Conservation (phyloP, 352 stramenopile genomes). For the Pythium phragmiticola region DNA sequence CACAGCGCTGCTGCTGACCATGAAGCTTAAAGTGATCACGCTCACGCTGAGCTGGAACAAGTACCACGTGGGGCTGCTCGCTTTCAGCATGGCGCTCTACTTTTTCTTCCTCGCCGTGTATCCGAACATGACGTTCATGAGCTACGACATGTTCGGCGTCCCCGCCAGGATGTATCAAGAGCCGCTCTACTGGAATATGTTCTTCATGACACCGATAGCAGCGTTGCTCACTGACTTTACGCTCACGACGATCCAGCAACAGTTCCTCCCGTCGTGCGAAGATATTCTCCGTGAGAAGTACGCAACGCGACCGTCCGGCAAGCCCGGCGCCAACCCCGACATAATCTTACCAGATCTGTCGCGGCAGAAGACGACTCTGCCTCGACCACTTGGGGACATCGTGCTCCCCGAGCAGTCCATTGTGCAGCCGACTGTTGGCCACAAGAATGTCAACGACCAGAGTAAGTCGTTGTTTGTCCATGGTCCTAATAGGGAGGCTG, state of each 20-base stretch:
- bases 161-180: conserved; percentile 38
- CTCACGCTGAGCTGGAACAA: conserved; percentile 66
- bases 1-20: conserved; percentile 55
- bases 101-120: conserved; percentile 69
- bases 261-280: conserved; percentile 49
- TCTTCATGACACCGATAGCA: conserved; percentile 48
- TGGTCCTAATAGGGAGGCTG: too few species aligned
- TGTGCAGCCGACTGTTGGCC: background rate
- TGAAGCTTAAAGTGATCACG: conserved; percentile 71
- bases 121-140: conserved; percentile 64
- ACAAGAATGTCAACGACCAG: background rate
- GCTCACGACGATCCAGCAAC: conserved; percentile 38
- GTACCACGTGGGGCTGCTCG: conserved; percentile 50
- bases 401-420: conserved; percentile 21
- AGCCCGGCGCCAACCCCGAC: conserved; percentile 16
- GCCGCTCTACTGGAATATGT: conserved; percentile 55
- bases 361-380: background rate
- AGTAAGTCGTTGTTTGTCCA: conserved; percentile 11
- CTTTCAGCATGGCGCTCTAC: conserved; percentile 58
- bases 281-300: conserved; percentile 63
- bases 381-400: conserved; percentile 7
- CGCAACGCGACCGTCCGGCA: conserved; percentile 16
- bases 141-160: conserved; percentile 65
- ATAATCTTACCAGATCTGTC: conserved; percentile 7
- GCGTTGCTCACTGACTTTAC: conserved; percentile 48